Evolutionary conservation across 2,329 filamentous ascomycete genomes (phyloP), one percentile per base, ranked within the genome.

Genomic region (Cercospora canescens): DNA sequence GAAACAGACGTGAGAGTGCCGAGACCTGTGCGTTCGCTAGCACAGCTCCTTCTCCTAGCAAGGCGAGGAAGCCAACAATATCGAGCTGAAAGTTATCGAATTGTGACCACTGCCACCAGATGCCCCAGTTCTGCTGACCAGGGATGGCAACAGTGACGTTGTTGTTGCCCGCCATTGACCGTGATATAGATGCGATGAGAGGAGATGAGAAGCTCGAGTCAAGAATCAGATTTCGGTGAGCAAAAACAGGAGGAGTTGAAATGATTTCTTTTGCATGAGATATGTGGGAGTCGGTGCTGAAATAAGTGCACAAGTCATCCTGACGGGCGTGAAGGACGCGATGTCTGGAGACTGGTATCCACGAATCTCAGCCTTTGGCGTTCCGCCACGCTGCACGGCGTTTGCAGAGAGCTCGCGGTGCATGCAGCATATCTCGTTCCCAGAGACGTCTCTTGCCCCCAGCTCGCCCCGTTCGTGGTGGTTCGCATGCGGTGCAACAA

Each of bases 51-150:
- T 85, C 83, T 54, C 83, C 83, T 30, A 85, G 74, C 67, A 85
- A 82, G 64, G 83, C 83, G n/a, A 85, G 81, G 72, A 85, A 85
- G 73, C 84, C 84, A 65, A 86, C 84, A 56, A 86, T 85, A 70
- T 86, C 84, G 56, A 86, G 80, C 70, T 85, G 83, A 59, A 85
- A 78, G 58, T 79, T 73, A 11, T 76, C 67, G 26, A 80, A 71
- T 11, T 69, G 66, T 37, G 73, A 67, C 65, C 75, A 71, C 12
- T 80, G 73, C 79, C 79, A 81, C 67, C 77, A 76, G 75, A 74
- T 67, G 3, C 57, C 56, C 74, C 74, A 74, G 41, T 70, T 67
- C 2, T 58, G 48, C 14, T 68, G 24, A 18, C 72, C 72, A 8
- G 73, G 73, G 11, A 66, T 58, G 21, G 73, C 66, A 39, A 75